Percentiles rank a stretch among this genome's conserved stretches.
These are phyloP conservation scores for Sarcodon sp. DNA, from an alignment of 768 basidiomycete genomes.

Conservation along the genomic window DNA sequence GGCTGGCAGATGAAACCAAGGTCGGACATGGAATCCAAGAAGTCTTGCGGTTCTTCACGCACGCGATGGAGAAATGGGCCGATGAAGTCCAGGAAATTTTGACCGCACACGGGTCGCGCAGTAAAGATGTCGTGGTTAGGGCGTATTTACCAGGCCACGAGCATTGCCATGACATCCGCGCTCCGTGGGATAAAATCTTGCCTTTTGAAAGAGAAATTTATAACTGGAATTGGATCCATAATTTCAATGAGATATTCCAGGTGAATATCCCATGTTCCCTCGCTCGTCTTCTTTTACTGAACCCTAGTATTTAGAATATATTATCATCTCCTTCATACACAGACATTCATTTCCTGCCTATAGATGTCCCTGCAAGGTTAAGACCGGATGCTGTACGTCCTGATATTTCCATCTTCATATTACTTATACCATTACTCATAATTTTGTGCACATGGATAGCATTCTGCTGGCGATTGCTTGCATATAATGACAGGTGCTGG, in stretches of 20 bases:
- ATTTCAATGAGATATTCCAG: slow-evolving; percentile 47
- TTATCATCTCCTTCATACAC: slow-evolving; percentile 30
- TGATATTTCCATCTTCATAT: not conserved
- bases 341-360: slow-evolving; percentile 43
- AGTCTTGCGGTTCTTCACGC: slow-evolving; percentile 43
- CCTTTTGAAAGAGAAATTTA: slow-evolving; percentile 38
- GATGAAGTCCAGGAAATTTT: slow-evolving; percentile 33
- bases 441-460: slow-evolving; percentile 13
- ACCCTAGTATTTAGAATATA: slow-evolving; percentile 20
- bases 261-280: slow-evolving; percentile 17
- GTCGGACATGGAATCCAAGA: slow-evolving; percentile 36
- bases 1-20: slow-evolving; percentile 20
- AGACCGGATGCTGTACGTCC: slow-evolving; percentile 54
- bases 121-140: slow-evolving; percentile 36
- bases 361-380: slow-evolving; percentile 47
- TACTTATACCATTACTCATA: not conserved
- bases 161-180: slow-evolving; percentile 35
- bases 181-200: slow-evolving; percentile 33
- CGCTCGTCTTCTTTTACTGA: not conserved
- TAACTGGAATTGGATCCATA: slow-evolving; percentile 52
- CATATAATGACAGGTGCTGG: slow-evolving; percentile 33
- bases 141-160: slow-evolving; percentile 58
- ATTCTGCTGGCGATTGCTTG: slow-evolving; percentile 30
- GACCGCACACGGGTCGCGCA: slow-evolving; percentile 15
- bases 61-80: slow-evolving; percentile 47